Evolutionary conservation across 2,329 filamentous ascomycete genomes (phyloP), one percentile per base, ranked within the genome.

Genomic region (Beauveria brongniartii): DNA sequence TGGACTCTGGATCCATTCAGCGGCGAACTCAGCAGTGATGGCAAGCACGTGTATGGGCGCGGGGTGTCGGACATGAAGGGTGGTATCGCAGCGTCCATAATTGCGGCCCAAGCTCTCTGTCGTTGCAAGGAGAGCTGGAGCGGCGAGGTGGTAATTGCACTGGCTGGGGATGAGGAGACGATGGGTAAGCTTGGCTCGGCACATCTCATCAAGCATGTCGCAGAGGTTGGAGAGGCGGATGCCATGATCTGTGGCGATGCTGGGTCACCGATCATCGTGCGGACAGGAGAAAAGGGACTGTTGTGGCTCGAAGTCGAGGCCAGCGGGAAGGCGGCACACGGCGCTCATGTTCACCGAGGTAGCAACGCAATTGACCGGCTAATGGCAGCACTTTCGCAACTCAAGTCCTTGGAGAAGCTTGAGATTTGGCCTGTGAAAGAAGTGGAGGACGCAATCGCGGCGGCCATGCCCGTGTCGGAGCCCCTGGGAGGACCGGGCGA

Each of bases 1-100:
- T 63, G 63, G 62, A 61, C 55, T 1, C 3, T 26, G 24, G 22
- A 30, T 20, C 61, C 63, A 12, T 58, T 61, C 20, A 54, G 59
- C 43, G 63, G 61, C 8, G 28, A 37, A 9, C 10, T 64, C 28
- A 63, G 61, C n/a, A 55, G 46, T 20, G 63, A 64, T 51, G 58
- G 63, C 24, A 48, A 40, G 30, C 34, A 51, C 28, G 20, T 63
- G n/a, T 64, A 64, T 24, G 63, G 63, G 2, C 52, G 63, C 37
- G 61, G 63, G 14, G 46, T 48, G 6, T 61, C 63, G 8, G 61
- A 63, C 46, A 64, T 63, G 63, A 64, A 64, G 30, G 63, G 63
- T 5, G 59, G 62, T 20, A 61, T 62, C 14, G 60, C 56, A 9
- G 60, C 63, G 24, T 62, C 63, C 14, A 53, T 65, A 7, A 46